phyloP scores from a whole-genome alignment of 371 early-diverging fungal genomes.

The Homolaphlyctis polyrhiza region DNA sequence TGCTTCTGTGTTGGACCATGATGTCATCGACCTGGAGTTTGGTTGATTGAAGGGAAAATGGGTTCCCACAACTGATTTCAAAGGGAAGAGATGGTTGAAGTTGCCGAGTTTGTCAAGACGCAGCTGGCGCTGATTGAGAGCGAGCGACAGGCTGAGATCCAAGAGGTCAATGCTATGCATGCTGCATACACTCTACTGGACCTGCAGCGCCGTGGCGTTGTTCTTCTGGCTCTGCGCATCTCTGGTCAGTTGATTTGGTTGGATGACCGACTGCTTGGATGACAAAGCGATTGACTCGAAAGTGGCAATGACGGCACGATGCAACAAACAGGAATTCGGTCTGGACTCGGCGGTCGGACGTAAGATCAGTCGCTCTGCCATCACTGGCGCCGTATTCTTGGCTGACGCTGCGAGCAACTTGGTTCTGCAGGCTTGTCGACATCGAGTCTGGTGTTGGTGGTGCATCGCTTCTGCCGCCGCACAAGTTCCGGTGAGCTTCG shows the following conservation, averaged over 20 bases:
- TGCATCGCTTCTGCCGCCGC: constrained; percentile 52
- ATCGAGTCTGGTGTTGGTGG: constrained; percentile 55
- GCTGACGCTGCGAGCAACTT: neutral
- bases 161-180: constrained; percentile 49
- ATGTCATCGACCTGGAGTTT: too few relatives aligned
- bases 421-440: constrained; percentile 50
- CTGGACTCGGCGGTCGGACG: neutral
- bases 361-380: neutral
- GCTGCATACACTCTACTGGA: constrained; percentile 51
- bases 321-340: neutral
- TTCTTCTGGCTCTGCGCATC: constrained; percentile 58
- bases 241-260: constrained; percentile 21
- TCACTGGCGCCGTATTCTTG: neutral
- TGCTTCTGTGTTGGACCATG: neutral
- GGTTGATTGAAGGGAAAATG: too few relatives aligned
- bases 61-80: neutral
- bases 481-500: constrained; percentile 44
- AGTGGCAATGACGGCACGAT: neutral
- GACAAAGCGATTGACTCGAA: too few relatives aligned
- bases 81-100: neutral
- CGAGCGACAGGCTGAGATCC: constrained; percentile 60
- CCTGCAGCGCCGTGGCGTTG: constrained; percentile 64
- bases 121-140: constrained; percentile 40
- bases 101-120: neutral
- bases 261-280: neutral